phyloP scores from a whole-genome alignment of 75 land plant species.

The Picea sitchensis region DNA sequence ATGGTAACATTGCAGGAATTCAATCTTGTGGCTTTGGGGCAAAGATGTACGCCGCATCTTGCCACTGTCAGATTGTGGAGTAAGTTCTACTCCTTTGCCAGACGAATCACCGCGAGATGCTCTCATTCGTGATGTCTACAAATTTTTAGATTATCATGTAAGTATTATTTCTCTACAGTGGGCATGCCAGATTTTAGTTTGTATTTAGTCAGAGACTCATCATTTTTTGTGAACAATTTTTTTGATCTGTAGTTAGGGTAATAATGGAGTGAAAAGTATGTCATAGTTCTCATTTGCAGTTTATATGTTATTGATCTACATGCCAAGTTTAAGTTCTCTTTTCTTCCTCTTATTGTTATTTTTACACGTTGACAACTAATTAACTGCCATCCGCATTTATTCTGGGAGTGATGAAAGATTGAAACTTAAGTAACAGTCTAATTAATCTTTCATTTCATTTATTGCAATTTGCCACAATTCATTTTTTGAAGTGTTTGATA shows the following conservation, averaged over 20 bases:
- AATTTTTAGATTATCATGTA: conserved; percentile 83
- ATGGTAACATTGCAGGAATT: conserved; percentile 59
- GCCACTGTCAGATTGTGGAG: conserved; percentile 72
- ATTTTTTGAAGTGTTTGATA: too few species aligned
- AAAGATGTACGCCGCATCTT: conserved; percentile 75
- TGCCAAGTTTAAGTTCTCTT: neutral
- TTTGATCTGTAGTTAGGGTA: neutral
- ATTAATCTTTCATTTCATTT: neutral
- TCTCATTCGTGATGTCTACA: conserved; percentile 75
- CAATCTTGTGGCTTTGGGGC: conserved; percentile 76
- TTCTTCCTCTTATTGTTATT: neutral
- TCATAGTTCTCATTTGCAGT: too few species aligned
- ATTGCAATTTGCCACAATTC: neutral
- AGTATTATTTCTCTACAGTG: conserved; percentile 24
- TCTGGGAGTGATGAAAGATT: neutral
- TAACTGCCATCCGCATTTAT: neutral
- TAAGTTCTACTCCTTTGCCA: conserved; percentile 29
- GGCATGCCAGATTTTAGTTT: neutral
- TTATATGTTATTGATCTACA: neutral
- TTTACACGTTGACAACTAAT: neutral
- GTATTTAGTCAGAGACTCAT: neutral
- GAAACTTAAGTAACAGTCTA: neutral
- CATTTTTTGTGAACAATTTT: neutral
- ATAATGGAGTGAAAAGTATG: neutral
- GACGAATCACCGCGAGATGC: conserved; percentile 63